Evolutionary conservation across 202 grass and related monocot genomes (phyloP), one percentile per base, ranked within the genome.

Genomic region (Zizania palustris): DNA sequence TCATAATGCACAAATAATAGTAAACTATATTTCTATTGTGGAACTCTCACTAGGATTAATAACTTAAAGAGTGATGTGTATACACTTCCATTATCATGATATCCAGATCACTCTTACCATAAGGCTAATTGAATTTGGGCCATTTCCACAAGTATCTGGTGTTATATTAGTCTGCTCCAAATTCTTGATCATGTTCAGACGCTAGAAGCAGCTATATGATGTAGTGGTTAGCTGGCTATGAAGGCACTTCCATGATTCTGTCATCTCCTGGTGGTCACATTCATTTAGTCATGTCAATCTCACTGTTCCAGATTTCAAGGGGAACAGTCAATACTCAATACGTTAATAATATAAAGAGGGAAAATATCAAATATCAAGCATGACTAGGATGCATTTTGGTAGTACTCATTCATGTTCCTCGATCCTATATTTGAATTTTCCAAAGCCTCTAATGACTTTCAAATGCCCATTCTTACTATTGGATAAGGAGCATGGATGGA

Each of bases 251-350:
- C 67, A 41, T n/a, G n/a, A n/a, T n/a, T n/a, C n/a, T n/a, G n/a
- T 39, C n/a, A 9, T 43, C 33, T 63, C 34, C n/a, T 48, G 10
- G 4, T 15, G 45, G 51, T 11, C 12, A 45, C 39, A 44, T 21
- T 42, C 48, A 34, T 10, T 50, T 1, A 64, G 6, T 61, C 22
- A 34, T 62, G 40, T 9, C 4, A 28, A 28, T 53, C 38, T n/a
- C 40, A 44, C 40, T 97, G 85, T 88, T 86, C 50, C 71, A 61
- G 28, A 53, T 48, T 73, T 39, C 56, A 57, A 75, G 41, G 62
- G 49, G 40, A 46, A n/a, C 4, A 41, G 46, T 68, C 1, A 28
- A 60, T 46, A 60, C 3, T 68, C 1, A 28, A 60, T 46, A 60
- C 3, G 9, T 7, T 22, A 70, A 11, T 71, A 69, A 36, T 75